Evolutionary conservation across 129 eudicot genomes (phyloP).

Genomic region (Flaveria trinervia): DNA sequence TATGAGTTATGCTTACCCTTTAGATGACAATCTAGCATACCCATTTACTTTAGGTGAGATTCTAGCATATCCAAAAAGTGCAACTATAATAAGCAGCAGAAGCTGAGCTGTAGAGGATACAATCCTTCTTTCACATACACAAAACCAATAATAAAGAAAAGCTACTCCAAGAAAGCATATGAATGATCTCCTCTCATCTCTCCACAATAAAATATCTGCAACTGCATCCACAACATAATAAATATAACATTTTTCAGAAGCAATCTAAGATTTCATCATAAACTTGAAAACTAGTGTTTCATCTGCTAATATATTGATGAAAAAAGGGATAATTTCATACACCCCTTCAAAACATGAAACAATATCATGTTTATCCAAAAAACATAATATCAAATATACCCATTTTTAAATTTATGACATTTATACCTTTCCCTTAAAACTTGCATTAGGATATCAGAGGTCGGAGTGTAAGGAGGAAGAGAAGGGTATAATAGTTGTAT

Average conservation of each 20-base stretch:
- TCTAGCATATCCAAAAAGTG: constrained; percentile 48
- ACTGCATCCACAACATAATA: constrained; percentile 53
- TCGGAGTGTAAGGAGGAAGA: background rate
- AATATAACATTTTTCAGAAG: background rate
- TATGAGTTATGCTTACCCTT: constrained; percentile 44
- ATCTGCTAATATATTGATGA: background rate
- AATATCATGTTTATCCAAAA: background rate
- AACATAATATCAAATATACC: background rate
- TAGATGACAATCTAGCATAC: constrained; percentile 47
- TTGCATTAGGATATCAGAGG: background rate
- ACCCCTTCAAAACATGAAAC: background rate
- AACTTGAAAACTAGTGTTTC: constrained; percentile 2
- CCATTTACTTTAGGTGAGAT: constrained; percentile 61
- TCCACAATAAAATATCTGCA: constrained; percentile 88
- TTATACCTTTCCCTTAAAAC: background rate
- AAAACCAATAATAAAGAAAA: constrained; percentile 75
- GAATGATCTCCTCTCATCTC: constrained; percentile 83
- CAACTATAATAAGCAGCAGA: constrained; percentile 46
- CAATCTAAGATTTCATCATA: constrained; percentile 9
- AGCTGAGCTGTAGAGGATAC: constrained; percentile 72
- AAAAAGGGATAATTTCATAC: background rate
- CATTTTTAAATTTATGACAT: background rate
- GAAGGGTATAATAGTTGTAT: background rate
- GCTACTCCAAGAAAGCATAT: constrained; percentile 53
- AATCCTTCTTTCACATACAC: constrained; percentile 63